Conservation (phyloP, 2,329 filamentous ascomycete genomes). For the Venturia asperata region DNA sequence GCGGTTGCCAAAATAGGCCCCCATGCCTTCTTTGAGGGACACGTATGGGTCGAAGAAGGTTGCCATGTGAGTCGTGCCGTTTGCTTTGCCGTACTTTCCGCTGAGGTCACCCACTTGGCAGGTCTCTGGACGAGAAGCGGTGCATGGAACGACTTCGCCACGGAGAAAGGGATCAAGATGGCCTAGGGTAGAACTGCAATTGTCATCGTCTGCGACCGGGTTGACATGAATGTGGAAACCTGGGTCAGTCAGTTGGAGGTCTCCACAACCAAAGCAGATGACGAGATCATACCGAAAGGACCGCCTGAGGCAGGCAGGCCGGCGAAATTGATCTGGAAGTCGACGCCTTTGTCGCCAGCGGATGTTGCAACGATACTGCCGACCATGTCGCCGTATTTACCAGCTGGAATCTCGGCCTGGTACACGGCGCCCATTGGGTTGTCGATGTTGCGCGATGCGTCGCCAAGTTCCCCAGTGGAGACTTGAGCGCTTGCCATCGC, state of each 20-base stretch:
- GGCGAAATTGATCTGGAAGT: conserved; percentile 35
- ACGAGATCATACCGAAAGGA: conserved; percentile 35
- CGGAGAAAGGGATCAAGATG: conserved; percentile 67
- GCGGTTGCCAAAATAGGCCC: conserved; percentile 57
- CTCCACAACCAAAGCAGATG: not conserved
- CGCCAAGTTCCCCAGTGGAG: conserved; percentile 24
- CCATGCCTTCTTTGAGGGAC: conserved; percentile 46
- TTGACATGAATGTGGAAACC: conserved; percentile 64
- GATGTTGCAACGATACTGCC: conserved; percentile 32
- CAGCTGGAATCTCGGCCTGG: conserved; percentile 25
- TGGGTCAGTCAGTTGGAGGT: conserved; percentile 9
- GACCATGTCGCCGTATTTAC: conserved; percentile 22
- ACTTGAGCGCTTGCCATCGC: conserved; percentile 22
- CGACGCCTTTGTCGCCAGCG: conserved; percentile 34
- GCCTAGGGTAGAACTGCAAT: conserved; percentile 60
- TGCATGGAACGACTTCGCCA: conserved; percentile 55
- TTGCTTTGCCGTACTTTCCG: conserved; percentile 59
- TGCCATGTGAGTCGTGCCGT: conserved; percentile 20
- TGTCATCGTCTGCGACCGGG: conserved; percentile 58
- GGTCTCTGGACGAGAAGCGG: conserved; percentile 48
- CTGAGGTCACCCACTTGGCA: conserved; percentile 73
- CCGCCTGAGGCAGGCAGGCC: conserved; percentile 37
- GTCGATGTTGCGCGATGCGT: conserved; percentile 31
- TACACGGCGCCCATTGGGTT: conserved; percentile 37
- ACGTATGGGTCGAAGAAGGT: conserved; percentile 46